phyloP scores from a whole-genome alignment of 768 basidiomycete genomes.

The Lactifluus rugatus region DNA sequence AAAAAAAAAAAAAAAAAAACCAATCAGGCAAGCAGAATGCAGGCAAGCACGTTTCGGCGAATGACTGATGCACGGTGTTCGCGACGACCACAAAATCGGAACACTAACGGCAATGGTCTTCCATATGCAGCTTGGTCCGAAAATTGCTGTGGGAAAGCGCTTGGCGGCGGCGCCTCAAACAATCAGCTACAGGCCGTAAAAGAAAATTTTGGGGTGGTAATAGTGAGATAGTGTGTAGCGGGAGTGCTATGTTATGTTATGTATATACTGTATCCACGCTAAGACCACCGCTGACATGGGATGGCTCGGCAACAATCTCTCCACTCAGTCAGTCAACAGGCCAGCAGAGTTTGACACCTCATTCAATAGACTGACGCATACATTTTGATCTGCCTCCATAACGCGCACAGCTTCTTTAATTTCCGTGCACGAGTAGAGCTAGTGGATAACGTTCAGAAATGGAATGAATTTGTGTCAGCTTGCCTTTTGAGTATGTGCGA shows the following conservation, averaged over 20 bases:
- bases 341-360: neutral
- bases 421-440: slow-evolving; percentile 75
- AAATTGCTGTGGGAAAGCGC: neutral
- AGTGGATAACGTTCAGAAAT: neutral
- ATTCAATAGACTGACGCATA: slow-evolving; percentile 23
- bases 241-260: too few species aligned
- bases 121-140: neutral
- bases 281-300: neutral
- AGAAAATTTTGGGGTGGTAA: neutral
- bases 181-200: neutral
- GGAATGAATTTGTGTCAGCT: neutral
- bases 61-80: neutral
- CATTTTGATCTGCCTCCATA: slow-evolving; percentile 70
- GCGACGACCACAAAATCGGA: neutral
- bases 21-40: neutral
- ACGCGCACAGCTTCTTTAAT: slow-evolving; percentile 74
- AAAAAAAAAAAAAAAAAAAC: neutral
- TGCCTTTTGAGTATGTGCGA: slow-evolving; percentile 68
- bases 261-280: neutral
- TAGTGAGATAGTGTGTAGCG: too few species aligned
- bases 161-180: neutral
- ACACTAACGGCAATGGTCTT: neutral
- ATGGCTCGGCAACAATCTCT: slow-evolving; percentile 22
- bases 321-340: slow-evolving; percentile 17
- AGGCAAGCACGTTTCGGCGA: neutral